Percentiles rank a stretch among this genome's conserved stretches.
phyloP scores from a whole-genome alignment of 139 green algal genomes.

The Volvox reticuliferus region DNA sequence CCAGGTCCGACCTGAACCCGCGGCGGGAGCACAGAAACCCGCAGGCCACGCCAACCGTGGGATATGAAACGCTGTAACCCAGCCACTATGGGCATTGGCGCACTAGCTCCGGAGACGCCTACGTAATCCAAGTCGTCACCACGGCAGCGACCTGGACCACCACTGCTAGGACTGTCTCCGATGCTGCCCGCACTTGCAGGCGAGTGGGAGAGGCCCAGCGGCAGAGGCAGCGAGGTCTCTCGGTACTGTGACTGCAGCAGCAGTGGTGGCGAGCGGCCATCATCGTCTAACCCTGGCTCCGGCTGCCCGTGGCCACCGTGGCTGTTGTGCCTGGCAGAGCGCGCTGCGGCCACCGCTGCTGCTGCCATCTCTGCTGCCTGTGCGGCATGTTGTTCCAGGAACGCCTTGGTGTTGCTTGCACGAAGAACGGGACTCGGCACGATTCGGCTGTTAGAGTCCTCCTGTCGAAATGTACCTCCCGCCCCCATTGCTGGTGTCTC shows the following conservation, averaged over 20 bases:
- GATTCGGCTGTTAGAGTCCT: not conserved
- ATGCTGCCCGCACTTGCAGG: not conserved
- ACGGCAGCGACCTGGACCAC: not conserved
- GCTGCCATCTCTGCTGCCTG: not conserved
- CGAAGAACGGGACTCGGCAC: not conserved
- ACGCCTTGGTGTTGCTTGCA: constrained; percentile 9
- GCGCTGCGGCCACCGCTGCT: not conserved
- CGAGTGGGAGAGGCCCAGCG: not conserved
- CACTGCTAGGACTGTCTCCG: not conserved
- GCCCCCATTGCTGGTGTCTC: not conserved
- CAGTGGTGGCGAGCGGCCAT: not conserved
- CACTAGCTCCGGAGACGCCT: not conserved
- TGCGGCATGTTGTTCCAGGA: not conserved
- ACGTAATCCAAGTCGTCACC: not conserved
- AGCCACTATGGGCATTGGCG: not conserved
- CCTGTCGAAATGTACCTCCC: not conserved
- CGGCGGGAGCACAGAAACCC: not conserved
- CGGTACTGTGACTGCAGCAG: not conserved
- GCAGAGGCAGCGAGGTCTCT: not conserved
- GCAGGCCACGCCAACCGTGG: constrained; percentile 16
- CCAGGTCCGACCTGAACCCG: not conserved
- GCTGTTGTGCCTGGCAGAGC: not conserved
- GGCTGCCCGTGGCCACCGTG: not conserved
- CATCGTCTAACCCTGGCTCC: not conserved
- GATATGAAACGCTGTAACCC: constrained; percentile 31